Evolutionary conservation across 768 basidiomycete species (phyloP), one percentile per base, ranked within the genome.

Genomic region (Russula emetica): DNA sequence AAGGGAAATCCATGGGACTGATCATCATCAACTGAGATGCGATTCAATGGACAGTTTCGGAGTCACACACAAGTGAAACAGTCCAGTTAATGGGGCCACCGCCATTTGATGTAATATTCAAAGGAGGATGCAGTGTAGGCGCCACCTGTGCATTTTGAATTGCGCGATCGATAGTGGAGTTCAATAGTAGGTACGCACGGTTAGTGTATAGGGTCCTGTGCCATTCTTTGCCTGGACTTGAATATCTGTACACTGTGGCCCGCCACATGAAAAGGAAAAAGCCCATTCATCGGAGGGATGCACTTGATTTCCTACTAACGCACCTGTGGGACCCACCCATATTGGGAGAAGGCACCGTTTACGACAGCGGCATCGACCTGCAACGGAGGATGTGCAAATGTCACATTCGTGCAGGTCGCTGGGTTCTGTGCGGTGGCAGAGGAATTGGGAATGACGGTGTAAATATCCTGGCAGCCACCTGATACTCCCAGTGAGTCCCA

Each of bases 401-500:
- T 83, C 4, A 81, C 76, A 66, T 86, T 86, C 11, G 72, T 58
- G 69, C 85, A 87, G 3, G 76, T 74, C 1, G 80, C 76, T 4
- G 76, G 73, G 40, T 73, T 68, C 34, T 71, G 69, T 6, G 74
- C 68, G 9, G 74, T 72, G 26, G 67, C 64, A 34, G 69, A 72
- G 9, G 71, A 47, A 22, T 78, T 71, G 32, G 80, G 76, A 55
- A 85, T 83, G 54, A 86, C 78, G 0, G 84, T 83, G 68, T 84
- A 85, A 0, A 78, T 77, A 2, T 71, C 80, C 72, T 86, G 82
- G 68, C 85, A 86, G 11, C 85, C 85, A 22, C 85, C 85, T 1
- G 83, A 78, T 64, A 79, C 80, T 5, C 84, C 84, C 38, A 79
- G 79, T 49, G 71, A 77, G 66, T 84, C 85, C 62, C 84, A 83